Percentiles rank a stretch among this genome's conserved stretches.
Conservation (phyloP, 768 basidiomycete genomes). For the Leccinum imitatum region DNA sequence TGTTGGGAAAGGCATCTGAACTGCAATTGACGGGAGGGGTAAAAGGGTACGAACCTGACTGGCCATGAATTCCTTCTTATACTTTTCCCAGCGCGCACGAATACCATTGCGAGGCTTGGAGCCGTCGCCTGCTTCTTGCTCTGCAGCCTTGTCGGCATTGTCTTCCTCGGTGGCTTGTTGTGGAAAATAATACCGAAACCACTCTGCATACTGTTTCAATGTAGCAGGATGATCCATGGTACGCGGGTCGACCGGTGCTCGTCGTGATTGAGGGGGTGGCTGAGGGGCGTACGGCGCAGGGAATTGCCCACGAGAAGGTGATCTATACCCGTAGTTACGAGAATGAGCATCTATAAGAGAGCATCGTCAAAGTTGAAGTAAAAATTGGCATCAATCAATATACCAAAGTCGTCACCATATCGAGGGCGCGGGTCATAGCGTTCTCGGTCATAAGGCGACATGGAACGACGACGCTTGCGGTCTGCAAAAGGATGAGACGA, state of each 20-base stretch:
- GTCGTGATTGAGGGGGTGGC: slow-evolving; percentile 49
- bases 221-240: slow-evolving; percentile 79
- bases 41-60: slow-evolving; percentile 69
- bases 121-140: slow-evolving; percentile 80
- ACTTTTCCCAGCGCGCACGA: slow-evolving; percentile 85
- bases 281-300: slow-evolving; percentile 37
- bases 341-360: slow-evolving; percentile 57
- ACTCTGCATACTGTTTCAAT: slow-evolving; percentile 83
- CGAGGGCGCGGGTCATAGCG: slow-evolving; percentile 81
- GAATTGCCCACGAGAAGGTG: slow-evolving; percentile 60
- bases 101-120: slow-evolving; percentile 84
- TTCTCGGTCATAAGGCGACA: slow-evolving; percentile 75
- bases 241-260: slow-evolving; percentile 76
- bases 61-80: slow-evolving; percentile 87
- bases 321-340: slow-evolving; percentile 60
- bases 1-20: slow-evolving; percentile 16
- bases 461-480: slow-evolving; percentile 77
- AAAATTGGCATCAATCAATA: slow-evolving; percentile 21
- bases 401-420: slow-evolving; percentile 82
- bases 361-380: slow-evolving; percentile 9
- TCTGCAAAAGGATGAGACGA: slow-evolving; percentile 36
- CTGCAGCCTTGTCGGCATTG: slow-evolving; percentile 78
- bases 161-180: slow-evolving; percentile 82
- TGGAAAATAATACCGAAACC: slow-evolving; percentile 78
- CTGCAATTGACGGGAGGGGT: slow-evolving; percentile 7